Evolutionary conservation across 2,329 filamentous ascomycete species (phyloP), one percentile per base, ranked within the genome.

Genomic region (Fusarium anthophilum): DNA sequence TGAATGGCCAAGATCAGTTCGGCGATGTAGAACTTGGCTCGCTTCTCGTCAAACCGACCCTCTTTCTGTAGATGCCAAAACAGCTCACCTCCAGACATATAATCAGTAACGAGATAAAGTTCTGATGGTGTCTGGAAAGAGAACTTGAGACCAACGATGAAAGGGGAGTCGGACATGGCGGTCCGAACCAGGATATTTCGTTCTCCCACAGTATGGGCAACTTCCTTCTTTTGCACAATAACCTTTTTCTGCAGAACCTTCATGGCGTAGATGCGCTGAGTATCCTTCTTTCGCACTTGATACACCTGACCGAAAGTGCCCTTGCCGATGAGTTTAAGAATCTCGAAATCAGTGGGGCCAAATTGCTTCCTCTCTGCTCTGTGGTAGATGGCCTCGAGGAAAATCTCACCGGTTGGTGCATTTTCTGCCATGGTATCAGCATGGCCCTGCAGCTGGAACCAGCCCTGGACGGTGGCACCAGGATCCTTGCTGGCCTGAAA

Each of bases 21-120:
- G 22, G 96, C 96, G 81, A 98, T 98, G 85, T 99, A 99, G 82
- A 99, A 99, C 84, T 98, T 98, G 75, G 96, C 96, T 30, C 96
- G 91, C 78, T 92, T 93, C 85, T 98, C 96, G 75, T 96, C 93
- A 82, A 99, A 99, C 37, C 96, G 93, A 57, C 96, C 96, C 81
- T 98, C 96, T 81, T 97, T 97, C 81, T 99, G 96, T 66, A 99
- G 85, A 86, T 99, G 96, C 96, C 96, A 99, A 84, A 99, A 99
- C 4, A 99, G 87, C 83, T 99, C 96, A 66, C 96, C 96, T 44
- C 96, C 96, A 22, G 96, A 99, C 96, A 99, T 98, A 86, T 98
- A 99, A 81, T 98, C 96, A 10, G 96, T 98, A 20, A 99, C 96
- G n/a, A 99, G 88, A 81, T 98, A 98, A 5, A 99, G 89, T 82